A percentile compares a stretch with the other conserved stretches of the same genome.
Evolutionary conservation across 225 moss, liverwort and hornwort species (phyloP).

Genomic region (Anthoceros angustus): DNA sequence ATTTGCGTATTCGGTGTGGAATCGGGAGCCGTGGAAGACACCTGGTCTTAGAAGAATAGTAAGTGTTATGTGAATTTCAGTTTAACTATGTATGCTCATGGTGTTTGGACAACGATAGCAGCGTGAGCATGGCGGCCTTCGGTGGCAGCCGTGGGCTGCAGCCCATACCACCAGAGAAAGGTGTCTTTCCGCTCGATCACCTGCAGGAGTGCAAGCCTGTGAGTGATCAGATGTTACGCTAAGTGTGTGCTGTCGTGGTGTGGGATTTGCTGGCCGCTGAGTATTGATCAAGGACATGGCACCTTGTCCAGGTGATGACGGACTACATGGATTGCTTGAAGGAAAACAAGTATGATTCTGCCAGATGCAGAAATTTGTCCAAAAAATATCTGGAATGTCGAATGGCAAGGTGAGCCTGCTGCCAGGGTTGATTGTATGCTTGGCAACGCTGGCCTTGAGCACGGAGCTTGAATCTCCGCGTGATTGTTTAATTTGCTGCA

Average conservation of each 20-base stretch:
- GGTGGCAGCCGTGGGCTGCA: slow-evolving; percentile 76
- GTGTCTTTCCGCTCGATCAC: slow-evolving; percentile 87
- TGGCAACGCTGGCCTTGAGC: not conserved
- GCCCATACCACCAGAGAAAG: slow-evolving; percentile 80
- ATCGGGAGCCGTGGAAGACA: too few species aligned
- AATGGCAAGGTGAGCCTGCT: slow-evolving; percentile 48
- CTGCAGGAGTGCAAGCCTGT: slow-evolving; percentile 74
- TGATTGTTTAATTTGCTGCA: slow-evolving; percentile 3
- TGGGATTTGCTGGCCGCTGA: slow-evolving; percentile 1
- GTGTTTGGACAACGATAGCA: too few species aligned
- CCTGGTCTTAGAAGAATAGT: too few species aligned
- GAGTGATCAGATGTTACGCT: not conserved
- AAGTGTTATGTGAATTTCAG: too few species aligned
- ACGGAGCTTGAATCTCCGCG: not conserved
- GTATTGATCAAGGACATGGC: slow-evolving; percentile 2
- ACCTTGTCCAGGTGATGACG: slow-evolving; percentile 54
- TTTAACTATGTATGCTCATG: too few species aligned
- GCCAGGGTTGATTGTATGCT: not conserved
- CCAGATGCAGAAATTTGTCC: slow-evolving; percentile 62
- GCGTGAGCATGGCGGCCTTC: slow-evolving; percentile 23
- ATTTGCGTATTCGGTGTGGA: too few species aligned
- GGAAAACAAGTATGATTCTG: slow-evolving; percentile 63
- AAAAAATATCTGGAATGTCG: slow-evolving; percentile 81
- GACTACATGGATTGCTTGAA: slow-evolving; percentile 84
- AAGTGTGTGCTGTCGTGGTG: not conserved